Evolutionary conservation across 1,139 yeast genomes (phyloP).

Genomic region (Saccharomyces hybrid): DNA sequence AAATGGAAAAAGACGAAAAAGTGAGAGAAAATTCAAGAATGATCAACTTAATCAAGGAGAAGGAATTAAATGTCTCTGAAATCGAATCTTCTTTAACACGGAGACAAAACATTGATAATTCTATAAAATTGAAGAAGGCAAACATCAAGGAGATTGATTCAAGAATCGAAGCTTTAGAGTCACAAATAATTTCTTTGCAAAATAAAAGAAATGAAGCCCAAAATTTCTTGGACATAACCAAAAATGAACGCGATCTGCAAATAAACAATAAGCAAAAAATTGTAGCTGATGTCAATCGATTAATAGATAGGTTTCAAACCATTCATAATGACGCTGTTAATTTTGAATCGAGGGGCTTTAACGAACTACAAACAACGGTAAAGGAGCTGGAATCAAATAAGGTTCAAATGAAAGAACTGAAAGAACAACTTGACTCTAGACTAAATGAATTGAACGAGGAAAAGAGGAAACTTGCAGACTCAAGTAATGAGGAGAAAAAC

Average conservation of each 20-base stretch:
- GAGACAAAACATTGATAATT: slow-evolving; percentile 32
- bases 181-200: not conserved
- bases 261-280: not conserved
- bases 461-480: slow-evolving; percentile 39
- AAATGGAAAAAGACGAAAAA: slow-evolving; percentile 44
- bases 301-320: not conserved
- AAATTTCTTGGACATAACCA: not conserved
- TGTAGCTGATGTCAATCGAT: not conserved
- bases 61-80: slow-evolving; percentile 47
- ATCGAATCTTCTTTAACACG: slow-evolving; percentile 47
- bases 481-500: slow-evolving; percentile 46
- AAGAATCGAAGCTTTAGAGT: not conserved
- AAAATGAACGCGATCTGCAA: slow-evolving; percentile 1
- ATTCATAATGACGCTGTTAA: slow-evolving; percentile 18
- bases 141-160: slow-evolving; percentile 42
- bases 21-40: slow-evolving; percentile 45
- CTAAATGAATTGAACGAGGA: slow-evolving; percentile 22
- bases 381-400: not conserved
- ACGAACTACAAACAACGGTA: not conserved
- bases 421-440: slow-evolving; percentile 18
- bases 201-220: not conserved
- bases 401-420: slow-evolving; percentile 5
- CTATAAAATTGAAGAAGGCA: slow-evolving; percentile 29
- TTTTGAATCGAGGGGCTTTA: not conserved
- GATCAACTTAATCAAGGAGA: slow-evolving; percentile 51